Percentiles rank a stretch among this genome's conserved stretches.
Evolutionary conservation across 2,329 filamentous ascomycete species (phyloP).

Genomic region (Parafenestella ontariensis): DNA sequence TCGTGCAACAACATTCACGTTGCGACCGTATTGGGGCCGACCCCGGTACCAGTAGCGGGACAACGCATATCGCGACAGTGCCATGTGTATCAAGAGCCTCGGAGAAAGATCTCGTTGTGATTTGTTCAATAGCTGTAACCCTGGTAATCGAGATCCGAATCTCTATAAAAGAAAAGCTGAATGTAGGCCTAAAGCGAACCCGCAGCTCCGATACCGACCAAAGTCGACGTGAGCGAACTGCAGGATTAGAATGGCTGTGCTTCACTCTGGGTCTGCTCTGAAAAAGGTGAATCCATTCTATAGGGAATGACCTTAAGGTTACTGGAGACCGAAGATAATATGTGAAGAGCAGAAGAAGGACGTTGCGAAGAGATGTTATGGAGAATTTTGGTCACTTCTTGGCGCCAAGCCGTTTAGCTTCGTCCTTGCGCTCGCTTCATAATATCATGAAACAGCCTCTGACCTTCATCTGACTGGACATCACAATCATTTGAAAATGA

Average conservation of each 20-base stretch:
- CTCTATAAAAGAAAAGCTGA: not conserved
- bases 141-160: not conserved
- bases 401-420: not conserved
- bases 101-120: not conserved
- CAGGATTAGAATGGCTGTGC: conserved; percentile 51
- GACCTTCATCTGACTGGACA: not conserved
- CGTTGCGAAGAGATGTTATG: not conserved
- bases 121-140: not conserved
- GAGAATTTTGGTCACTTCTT: conserved; percentile 1
- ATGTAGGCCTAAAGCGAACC: conserved; percentile 53
- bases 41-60: conserved; percentile 5
- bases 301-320: conserved; percentile 35
- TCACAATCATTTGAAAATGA: not conserved
- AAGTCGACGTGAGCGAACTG: conserved; percentile 44
- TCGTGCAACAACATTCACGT: conserved; percentile 18
- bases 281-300: conserved; percentile 38
- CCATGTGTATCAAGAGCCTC: not conserved
- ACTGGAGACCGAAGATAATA: conserved; percentile 40
- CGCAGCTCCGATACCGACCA: conserved; percentile 44
- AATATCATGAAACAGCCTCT: not conserved
- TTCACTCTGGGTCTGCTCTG: conserved; percentile 46
- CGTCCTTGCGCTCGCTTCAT: not conserved
- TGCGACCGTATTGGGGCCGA: conserved; percentile 9
- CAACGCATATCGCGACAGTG: conserved; percentile 12
- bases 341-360: conserved; percentile 32